Conservation (phyloP, 2,329 filamentous ascomycete species). For the Penicillium sp. region DNA sequence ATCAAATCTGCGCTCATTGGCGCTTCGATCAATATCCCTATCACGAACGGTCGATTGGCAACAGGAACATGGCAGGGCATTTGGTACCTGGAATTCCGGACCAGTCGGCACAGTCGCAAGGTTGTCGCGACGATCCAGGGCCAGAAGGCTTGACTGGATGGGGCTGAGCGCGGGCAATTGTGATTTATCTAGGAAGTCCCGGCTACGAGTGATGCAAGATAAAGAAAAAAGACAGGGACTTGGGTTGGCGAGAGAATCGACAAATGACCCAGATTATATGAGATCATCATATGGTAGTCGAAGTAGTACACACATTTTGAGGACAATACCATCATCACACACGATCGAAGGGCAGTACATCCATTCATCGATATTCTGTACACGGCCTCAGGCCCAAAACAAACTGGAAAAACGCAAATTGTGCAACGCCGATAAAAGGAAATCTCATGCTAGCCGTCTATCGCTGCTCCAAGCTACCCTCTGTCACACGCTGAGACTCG, state of each 20-base stretch:
- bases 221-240: not conserved
- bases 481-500: constrained; percentile 58
- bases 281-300: constrained; percentile 7
- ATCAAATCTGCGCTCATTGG: constrained; percentile 89
- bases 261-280: constrained; percentile 6
- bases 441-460: constrained; percentile 42
- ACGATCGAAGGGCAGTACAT: constrained; percentile 21
- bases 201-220: constrained; percentile 1
- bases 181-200: constrained; percentile 10
- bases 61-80: constrained; percentile 69
- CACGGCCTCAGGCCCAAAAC: constrained; percentile 33
- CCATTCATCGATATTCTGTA: constrained; percentile 41
- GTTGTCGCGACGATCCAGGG: constrained; percentile 94
- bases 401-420: constrained; percentile 28
- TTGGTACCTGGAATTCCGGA: constrained; percentile 90
- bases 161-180: constrained; percentile 15
- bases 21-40: constrained; percentile 85
- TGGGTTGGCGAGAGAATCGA: not conserved
- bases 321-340: constrained; percentile 11
- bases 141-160: constrained; percentile 55
- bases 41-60: constrained; percentile 76
- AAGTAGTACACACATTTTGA: constrained; percentile 9
- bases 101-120: constrained; percentile 70
- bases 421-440: constrained; percentile 40
- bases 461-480: constrained; percentile 61